These are phyloP conservation scores for Ustilago xerochloae DNA, from an alignment of 1,284 basidiomycete genomes.

Conservation along the genomic window DNA sequence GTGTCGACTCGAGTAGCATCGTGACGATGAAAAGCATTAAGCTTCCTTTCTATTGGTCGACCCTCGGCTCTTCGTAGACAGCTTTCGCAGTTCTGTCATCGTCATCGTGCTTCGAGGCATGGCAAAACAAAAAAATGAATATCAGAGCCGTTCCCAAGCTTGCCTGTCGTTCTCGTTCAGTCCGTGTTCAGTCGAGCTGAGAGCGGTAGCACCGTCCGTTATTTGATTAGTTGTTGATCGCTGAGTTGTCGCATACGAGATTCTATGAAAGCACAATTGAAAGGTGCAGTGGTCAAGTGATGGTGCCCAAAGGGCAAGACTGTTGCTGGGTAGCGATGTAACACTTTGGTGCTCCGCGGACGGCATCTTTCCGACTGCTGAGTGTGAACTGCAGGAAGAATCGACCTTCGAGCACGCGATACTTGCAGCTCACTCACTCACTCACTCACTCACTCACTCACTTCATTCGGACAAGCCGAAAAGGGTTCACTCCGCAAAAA, in stretches of 20 bases:
- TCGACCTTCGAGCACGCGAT: constrained; percentile 18
- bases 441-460: too few species aligned
- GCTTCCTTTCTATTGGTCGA: background rate
- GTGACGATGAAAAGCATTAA: too few species aligned
- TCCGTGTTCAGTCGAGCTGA: too few species aligned
- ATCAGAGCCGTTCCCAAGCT: constrained; percentile 6
- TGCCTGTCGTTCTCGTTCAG: background rate
- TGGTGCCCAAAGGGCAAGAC: too few species aligned
- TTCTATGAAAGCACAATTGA: too few species aligned
- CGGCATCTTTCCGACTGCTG: background rate
- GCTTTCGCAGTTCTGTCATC: background rate
- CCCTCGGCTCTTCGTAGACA: background rate
- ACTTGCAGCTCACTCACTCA: constrained; percentile 1
- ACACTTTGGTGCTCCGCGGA: background rate
- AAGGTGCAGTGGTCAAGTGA: too few species aligned
- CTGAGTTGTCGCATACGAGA: too few species aligned
- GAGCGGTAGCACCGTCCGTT: too few species aligned
- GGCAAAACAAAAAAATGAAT: background rate
- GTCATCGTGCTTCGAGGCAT: background rate
- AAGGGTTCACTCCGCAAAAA: constrained; percentile 18
- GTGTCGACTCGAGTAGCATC: background rate
- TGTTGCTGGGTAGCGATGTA: background rate
- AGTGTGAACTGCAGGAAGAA: constrained; percentile 6
- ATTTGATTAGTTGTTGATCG: too few species aligned
- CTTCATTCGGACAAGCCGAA: too few species aligned